phyloP scores from a whole-genome alignment of 1,284 basidiomycete species.

The Megacollybia platyphylla region DNA sequence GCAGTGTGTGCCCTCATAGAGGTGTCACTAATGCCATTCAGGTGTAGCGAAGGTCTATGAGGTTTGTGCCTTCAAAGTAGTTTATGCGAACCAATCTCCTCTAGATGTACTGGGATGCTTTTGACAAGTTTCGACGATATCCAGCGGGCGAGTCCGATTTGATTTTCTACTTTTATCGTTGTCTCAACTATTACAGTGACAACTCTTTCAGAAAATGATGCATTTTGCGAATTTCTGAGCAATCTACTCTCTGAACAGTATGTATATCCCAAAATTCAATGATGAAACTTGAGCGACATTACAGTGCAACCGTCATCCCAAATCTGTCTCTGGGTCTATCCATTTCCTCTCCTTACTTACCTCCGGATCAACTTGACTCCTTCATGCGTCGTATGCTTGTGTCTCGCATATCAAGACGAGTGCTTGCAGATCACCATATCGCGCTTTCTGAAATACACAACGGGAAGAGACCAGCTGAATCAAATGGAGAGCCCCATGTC shows the following conservation, averaged over 20 bases:
- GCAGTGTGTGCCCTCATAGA: no score
- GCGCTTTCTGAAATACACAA: conserved; percentile 57
- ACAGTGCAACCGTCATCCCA: conserved; percentile 65
- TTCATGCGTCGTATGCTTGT: conserved; percentile 89
- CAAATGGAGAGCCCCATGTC: conserved; percentile 48
- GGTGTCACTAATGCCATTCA: no score
- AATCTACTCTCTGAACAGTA: conserved; percentile 69
- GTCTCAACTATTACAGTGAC: conserved; percentile 37
- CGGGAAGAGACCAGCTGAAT: conserved; percentile 17
- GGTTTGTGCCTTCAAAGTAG: conserved; percentile 26
- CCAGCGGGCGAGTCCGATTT: no score
- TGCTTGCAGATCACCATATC: conserved; percentile 84
- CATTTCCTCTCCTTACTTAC: conserved; percentile 65
- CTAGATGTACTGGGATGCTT: conserved; percentile 72
- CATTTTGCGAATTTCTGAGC: conserved; percentile 65
- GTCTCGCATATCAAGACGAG: conserved; percentile 80
- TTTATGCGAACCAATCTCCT: not conserved
- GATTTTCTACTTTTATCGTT: conserved; percentile 62
- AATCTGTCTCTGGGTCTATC: conserved; percentile 67
- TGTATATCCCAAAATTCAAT: conserved; percentile 10
- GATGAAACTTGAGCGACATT: conserved; percentile 2
- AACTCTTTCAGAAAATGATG: conserved; percentile 64
- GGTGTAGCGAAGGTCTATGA: conserved; percentile 73
- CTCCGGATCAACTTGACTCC: conserved; percentile 69
- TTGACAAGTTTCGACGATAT: conserved; percentile 49